Evolutionary conservation across 225 moss, liverwort and hornwort genomes (phyloP), one percentile per base, ranked within the genome.

Genomic region (Bryoerythrophyllum caledonicum): DNA sequence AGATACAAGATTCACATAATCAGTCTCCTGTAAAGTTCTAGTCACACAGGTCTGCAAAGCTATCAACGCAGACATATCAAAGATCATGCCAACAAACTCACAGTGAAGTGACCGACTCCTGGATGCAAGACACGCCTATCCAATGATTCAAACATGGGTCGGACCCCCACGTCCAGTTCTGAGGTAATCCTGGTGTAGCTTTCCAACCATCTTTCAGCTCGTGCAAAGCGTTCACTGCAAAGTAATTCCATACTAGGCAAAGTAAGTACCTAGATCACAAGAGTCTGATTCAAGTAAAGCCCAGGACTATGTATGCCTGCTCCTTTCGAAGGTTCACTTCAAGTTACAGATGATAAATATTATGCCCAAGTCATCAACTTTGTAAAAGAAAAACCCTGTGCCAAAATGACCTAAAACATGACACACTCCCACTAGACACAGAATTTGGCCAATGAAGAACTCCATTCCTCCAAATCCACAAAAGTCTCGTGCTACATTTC

Each of bases 121-220:
- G 82, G 62, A 78, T 68, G 70, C 88, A 88, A 23, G 82, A 80
- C n/a, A 88, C 88, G 61, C 88, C 88, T 67, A 77, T 68, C 88
- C 88, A 88, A 0, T 85, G 75, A 58, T 85, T 41, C 72, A 4
- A 60, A 78, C 88, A 88, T 7, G 88, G 88, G 58, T 88, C 88
- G 19, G 80, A 77, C 1, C 65, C 75, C 88, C 61, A 80, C 61
- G 88, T 75, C 88, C 88, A 88, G 52, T 80, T 88, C 71, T 78
- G 34, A 4, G 52, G 23, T 8, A 88, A 72, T 46, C 56, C 67
- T 3, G 78, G 74, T 27, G 82, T 80, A 10, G 75, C 68, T 24
- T 74, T 80, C 88, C 85, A 88, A 28, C 16, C 78, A 60, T 70
- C 74, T 51, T n/a, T 21, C 20, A 88, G 75, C 23, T 56, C 75